phyloP scores from a whole-genome alignment of 164 flowering plant genomes.

The Chimonanthus salicifolius region DNA sequence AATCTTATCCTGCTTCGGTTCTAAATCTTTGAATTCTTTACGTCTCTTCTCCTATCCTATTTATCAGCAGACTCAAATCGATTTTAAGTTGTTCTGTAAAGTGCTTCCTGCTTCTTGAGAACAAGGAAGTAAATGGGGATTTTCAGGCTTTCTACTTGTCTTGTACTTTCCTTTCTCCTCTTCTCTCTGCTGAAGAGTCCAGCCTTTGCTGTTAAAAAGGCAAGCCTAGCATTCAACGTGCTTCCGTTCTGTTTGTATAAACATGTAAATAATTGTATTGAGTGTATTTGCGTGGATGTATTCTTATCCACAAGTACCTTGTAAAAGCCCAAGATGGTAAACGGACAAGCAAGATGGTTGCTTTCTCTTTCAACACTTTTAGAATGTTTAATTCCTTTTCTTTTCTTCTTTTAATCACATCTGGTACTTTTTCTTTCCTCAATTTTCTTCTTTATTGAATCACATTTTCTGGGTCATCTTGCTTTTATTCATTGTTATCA shows the following conservation, averaged over 20 bases:
- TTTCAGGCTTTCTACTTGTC: not conserved
- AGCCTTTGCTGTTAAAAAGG: slow-evolving; percentile 24
- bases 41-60: too few species aligned
- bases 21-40: too few species aligned
- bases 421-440: not conserved
- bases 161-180: not conserved
- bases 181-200: slow-evolving; percentile 9
- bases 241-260: not conserved
- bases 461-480: not conserved
- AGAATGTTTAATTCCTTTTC: not conserved
- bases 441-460: not conserved
- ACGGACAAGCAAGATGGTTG: not conserved
- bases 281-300: too few species aligned
- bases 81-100: too few species aligned
- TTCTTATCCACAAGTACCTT: too few species aligned
- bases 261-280: too few species aligned
- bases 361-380: not conserved
- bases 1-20: too few species aligned
- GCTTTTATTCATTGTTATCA: not conserved
- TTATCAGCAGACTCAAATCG: too few species aligned
- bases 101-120: not conserved
- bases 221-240: slow-evolving; percentile 13
- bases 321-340: not conserved
- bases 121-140: not conserved
- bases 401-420: not conserved